A percentile compares a stretch with the other conserved stretches of the same genome.
phyloP scores from a whole-genome alignment of 108 stramenopile species.

The Tribonema minus region DNA sequence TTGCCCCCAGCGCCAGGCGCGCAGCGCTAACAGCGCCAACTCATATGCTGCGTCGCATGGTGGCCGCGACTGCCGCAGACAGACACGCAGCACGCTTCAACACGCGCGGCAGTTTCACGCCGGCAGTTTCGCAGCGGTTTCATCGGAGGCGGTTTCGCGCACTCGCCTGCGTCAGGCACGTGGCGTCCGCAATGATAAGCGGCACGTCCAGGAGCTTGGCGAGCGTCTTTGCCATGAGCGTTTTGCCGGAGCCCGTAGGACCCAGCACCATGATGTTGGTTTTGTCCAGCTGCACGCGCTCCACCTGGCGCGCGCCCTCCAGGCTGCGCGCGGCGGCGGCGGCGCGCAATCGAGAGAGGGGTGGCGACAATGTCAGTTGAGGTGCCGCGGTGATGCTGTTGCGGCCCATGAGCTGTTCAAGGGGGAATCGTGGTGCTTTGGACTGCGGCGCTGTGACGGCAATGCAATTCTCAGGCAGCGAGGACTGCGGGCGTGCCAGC shows the following conservation, averaged over 20 bases:
- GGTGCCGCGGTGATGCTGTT: not conserved
- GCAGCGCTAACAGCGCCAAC: too few relatives aligned
- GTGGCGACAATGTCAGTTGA: not conserved
- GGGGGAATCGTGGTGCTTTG: not conserved
- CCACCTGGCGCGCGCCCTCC: conserved; percentile 32
- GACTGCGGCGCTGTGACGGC: not conserved
- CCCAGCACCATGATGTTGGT: conserved; percentile 89
- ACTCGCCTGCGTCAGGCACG: conserved; percentile 71
- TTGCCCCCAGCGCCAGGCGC: too few relatives aligned
- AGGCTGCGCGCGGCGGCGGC: conserved; percentile 4
- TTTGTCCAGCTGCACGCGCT: conserved; percentile 78
- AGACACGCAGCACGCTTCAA: too few relatives aligned
- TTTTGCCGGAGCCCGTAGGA: conserved; percentile 84
- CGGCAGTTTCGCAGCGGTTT: too few relatives aligned
- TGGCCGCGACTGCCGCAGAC: too few relatives aligned
- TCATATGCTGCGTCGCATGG: too few relatives aligned
- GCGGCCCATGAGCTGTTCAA: not conserved
- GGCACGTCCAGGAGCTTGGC: conserved; percentile 89
- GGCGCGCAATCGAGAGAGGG: not conserved
- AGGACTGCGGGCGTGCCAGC: not conserved
- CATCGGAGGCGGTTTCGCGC: too few relatives aligned
- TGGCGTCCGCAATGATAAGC: conserved; percentile 88
- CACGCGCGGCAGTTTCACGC: too few relatives aligned
- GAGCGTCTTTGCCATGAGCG: conserved; percentile 83
- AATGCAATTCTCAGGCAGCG: not conserved